Evolutionary conservation across 2,329 filamentous ascomycete species (phyloP).

Genomic region (Phoma sp.): DNA sequence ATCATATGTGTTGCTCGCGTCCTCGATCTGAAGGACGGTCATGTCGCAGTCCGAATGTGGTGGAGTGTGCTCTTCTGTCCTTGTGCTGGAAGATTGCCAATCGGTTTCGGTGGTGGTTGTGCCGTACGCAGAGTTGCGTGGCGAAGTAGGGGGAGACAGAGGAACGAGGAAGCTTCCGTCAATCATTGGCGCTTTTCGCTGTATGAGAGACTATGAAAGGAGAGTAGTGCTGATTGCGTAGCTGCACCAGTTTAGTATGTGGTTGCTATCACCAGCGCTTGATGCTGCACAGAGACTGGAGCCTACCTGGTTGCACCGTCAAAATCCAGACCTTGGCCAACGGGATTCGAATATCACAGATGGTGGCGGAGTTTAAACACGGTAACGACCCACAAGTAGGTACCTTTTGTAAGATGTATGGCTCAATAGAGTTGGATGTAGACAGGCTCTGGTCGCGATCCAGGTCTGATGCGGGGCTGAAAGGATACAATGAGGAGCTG

Average conservation of each 20-base stretch:
- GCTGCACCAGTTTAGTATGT: conserved; percentile 31
- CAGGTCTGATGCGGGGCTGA: conserved; percentile 41
- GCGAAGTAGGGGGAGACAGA: conserved; percentile 58
- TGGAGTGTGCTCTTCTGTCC: conserved; percentile 40
- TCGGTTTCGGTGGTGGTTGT: conserved; percentile 52
- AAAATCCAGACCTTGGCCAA: conserved; percentile 15
- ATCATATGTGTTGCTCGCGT: conserved; percentile 45
- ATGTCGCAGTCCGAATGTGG: conserved; percentile 47
- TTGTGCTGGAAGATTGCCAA: conserved; percentile 45
- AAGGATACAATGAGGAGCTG: conserved; percentile 32
- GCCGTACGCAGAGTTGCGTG: conserved; percentile 58
- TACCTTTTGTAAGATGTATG: conserved; percentile 28
- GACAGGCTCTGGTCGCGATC: conserved; percentile 35
- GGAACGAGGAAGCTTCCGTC: conserved; percentile 55
- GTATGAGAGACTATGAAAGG: conserved; percentile 24
- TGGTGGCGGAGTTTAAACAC: conserved; percentile 17
- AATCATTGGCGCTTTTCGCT: conserved; percentile 49
- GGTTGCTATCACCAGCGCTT: conserved; percentile 30
- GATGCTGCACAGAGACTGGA: conserved; percentile 7
- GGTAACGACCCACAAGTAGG: conserved; percentile 24
- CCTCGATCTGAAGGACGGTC: conserved; percentile 47
- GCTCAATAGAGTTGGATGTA: conserved; percentile 30
- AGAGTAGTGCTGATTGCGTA: conserved; percentile 27
- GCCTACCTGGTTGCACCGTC: conserved; percentile 28
- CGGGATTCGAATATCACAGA: conserved; percentile 17